Evolutionary conservation across 371 early-diverging fungal species (phyloP).

Genomic region (Rhizopus arrhizus): DNA sequence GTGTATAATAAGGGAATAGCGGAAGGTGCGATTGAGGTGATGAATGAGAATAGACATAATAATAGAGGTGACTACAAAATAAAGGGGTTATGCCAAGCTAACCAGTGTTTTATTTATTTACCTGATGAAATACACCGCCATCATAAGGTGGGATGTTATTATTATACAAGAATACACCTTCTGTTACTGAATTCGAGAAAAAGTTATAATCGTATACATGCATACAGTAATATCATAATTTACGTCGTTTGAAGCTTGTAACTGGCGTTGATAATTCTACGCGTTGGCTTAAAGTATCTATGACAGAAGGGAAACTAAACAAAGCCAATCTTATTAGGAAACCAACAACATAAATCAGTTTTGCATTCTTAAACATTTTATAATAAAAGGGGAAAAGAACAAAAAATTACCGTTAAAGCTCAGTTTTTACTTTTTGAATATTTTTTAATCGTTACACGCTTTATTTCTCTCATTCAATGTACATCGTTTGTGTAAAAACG

Average conservation of each 20-base stretch:
- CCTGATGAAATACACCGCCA: constrained; percentile 88
- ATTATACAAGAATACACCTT: constrained; percentile 82
- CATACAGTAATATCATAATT: neutral
- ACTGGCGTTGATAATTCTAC: constrained; percentile 86
- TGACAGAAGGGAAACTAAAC: constrained; percentile 51
- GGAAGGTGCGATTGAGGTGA: constrained; percentile 53
- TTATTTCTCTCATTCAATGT: too few species aligned
- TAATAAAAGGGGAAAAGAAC: neutral
- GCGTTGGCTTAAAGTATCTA: constrained; percentile 49
- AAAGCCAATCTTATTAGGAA: constrained; percentile 49
- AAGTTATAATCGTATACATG: neutral
- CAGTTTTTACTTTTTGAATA: neutral
- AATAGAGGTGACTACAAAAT: constrained; percentile 72
- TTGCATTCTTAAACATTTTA: neutral
- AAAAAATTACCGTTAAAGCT: neutral
- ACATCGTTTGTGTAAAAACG: too few species aligned
- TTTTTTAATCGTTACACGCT: neutral
- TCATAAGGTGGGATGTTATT: constrained; percentile 85
- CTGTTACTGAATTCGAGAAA: constrained; percentile 66
- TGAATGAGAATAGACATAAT: constrained; percentile 67
- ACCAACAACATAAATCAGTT: constrained; percentile 25
- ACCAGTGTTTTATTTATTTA: constrained; percentile 20
- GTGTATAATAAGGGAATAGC: constrained; percentile 64
- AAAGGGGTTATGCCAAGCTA: neutral
- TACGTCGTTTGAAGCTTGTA: constrained; percentile 83